A percentile compares a stretch with the other conserved stretches of the same genome.
phyloP scores from a whole-genome alignment of 2,329 filamentous ascomycete genomes.

The Colletotrichum euphorbiae region DNA sequence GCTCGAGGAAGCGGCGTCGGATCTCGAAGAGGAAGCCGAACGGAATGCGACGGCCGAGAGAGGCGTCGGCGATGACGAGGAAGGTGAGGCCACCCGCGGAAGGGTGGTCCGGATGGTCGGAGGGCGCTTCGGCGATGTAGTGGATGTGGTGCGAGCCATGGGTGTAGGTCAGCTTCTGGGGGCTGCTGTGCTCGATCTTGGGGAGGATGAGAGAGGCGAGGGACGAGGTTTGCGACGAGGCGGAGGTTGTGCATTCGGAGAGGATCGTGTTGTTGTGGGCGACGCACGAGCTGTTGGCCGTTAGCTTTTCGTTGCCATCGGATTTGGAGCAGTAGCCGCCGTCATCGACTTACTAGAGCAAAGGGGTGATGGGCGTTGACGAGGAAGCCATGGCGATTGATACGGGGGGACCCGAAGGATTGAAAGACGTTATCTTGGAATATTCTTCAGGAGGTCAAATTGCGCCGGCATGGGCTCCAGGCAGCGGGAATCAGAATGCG shows the following conservation, averaged over 20 bases:
- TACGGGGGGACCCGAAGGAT: conserved; percentile 13
- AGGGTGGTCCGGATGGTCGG: conserved; percentile 67
- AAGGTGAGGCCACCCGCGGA: conserved; percentile 88
- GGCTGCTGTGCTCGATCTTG: conserved; percentile 83
- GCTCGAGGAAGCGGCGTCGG: conserved; percentile 84
- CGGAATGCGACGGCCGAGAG: conserved; percentile 86
- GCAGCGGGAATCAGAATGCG: conserved; percentile 22
- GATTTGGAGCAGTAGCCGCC: background rate
- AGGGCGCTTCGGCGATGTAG: conserved; percentile 89
- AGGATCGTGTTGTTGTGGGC: conserved; percentile 94
- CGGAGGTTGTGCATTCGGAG: conserved; percentile 88
- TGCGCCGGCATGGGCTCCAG: background rate
- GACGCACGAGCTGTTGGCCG: conserved; percentile 80
- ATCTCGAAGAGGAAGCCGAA: conserved; percentile 94
- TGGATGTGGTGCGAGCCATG: conserved; percentile 94
- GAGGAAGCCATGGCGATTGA: conserved; percentile 74
- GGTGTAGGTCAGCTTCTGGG: conserved; percentile 94
- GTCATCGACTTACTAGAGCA: conserved; percentile 74
- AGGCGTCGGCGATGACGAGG: conserved; percentile 85
- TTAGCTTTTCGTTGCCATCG: conserved; percentile 31
- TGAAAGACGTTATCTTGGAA: conserved; percentile 17
- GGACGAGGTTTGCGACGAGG: conserved; percentile 83
- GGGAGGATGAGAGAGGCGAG: conserved; percentile 95
- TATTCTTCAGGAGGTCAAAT: conserved; percentile 4
- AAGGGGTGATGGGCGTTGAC: conserved; percentile 73